Percentiles rank a stretch among this genome's conserved stretches.
Conservation (phyloP, 2,329 filamentous ascomycete species). For the Apiospora koreana region DNA sequence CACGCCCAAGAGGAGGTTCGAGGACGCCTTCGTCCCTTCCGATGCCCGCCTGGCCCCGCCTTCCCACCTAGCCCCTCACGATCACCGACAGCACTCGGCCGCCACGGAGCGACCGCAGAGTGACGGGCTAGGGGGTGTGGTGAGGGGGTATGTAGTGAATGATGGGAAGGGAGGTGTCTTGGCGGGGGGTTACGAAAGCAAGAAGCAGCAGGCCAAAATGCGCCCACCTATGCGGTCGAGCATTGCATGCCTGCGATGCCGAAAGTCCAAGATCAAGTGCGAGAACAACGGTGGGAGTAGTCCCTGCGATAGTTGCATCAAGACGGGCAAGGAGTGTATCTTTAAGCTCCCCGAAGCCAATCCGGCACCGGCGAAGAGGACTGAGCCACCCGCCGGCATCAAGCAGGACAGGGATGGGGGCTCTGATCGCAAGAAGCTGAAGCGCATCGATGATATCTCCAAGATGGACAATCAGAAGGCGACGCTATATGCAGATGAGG, state of each 20-base stretch:
- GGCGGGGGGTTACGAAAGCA: constrained; percentile 37
- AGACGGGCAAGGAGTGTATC: constrained; percentile 67
- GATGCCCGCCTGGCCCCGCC: constrained; percentile 30
- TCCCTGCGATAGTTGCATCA: constrained; percentile 74
- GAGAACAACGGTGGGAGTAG: constrained; percentile 74
- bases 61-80: constrained; percentile 26
- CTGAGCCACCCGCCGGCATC: constrained; percentile 36
- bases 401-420: constrained; percentile 44
- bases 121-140: constrained; percentile 23
- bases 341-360: constrained; percentile 62
- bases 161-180: constrained; percentile 35
- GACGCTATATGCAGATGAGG: constrained; percentile 52
- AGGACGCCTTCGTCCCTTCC: constrained; percentile 35
- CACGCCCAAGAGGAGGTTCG: constrained; percentile 38
- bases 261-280: constrained; percentile 85
- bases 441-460: constrained; percentile 44
- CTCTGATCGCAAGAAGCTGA: constrained; percentile 51
- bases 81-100: constrained; percentile 25
- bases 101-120: constrained; percentile 25
- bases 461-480: constrained; percentile 39
- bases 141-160: constrained; percentile 28
- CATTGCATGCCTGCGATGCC: constrained; percentile 75
- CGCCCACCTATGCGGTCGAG: constrained; percentile 69
- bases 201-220: constrained; percentile 42
- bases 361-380: constrained; percentile 42